Evolutionary conservation across 2,329 filamentous ascomycete genomes (phyloP).

Genomic region (Zymoseptoria crescenta): DNA sequence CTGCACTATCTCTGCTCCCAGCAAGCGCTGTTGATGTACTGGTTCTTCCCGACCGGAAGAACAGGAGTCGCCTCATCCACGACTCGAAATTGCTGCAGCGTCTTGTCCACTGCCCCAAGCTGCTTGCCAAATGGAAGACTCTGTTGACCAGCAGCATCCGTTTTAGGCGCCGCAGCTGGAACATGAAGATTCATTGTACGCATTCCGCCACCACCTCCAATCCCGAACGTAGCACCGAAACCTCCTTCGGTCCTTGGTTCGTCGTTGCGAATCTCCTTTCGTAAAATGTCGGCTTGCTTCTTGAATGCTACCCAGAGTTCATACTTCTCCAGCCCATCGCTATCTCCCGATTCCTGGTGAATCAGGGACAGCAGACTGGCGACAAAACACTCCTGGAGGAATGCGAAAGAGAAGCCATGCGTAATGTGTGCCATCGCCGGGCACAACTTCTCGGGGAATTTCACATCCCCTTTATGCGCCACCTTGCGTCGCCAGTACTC

Average conservation of each 20-base stretch:
- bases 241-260: background rate
- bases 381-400: conserved; percentile 62
- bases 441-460: conserved; percentile 53
- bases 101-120: background rate
- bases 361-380: conserved; percentile 54
- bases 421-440: conserved; percentile 53
- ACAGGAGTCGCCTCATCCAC: background rate
- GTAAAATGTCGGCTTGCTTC: conserved; percentile 52
- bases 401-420: conserved; percentile 58
- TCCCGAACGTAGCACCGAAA: background rate
- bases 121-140: background rate
- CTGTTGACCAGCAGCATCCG: background rate
- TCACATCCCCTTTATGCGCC: conserved; percentile 47
- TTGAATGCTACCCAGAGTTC: conserved; percentile 54
- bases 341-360: conserved; percentile 18
- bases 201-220: background rate
- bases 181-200: background rate
- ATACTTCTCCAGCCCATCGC: conserved; percentile 42
- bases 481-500: conserved; percentile 56
- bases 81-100: background rate
- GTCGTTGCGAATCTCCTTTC: conserved; percentile 46
- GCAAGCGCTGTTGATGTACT: background rate
- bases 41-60: background rate
- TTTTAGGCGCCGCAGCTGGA: too few species aligned
- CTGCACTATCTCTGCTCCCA: background rate